phyloP scores from a whole-genome alignment of 2,329 filamentous ascomycete species.

The Cyclaneusma minus region DNA sequence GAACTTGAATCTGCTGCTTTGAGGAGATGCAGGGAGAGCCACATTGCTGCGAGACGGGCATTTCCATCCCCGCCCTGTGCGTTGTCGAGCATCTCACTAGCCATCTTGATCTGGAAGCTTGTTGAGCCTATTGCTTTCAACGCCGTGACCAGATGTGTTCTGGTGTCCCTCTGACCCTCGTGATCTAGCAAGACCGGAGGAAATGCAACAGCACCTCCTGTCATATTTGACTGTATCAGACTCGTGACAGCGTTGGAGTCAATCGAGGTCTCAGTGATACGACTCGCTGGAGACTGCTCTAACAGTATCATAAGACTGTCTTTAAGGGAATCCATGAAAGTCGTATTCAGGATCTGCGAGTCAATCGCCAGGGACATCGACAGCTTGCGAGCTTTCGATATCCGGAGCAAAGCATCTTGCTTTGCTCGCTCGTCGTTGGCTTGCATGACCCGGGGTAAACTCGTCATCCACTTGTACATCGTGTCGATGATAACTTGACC shows the following conservation, averaged over 20 bases:
- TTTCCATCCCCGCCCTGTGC: constrained; percentile 41
- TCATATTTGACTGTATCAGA: constrained; percentile 1
- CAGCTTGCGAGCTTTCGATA: constrained; percentile 58
- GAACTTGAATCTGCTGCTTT: constrained; percentile 36
- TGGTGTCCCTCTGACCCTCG: constrained; percentile 50
- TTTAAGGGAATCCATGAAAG: constrained; percentile 51
- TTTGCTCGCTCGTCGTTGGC: constrained; percentile 69
- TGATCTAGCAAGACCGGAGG: constrained; percentile 44
- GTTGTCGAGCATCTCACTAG: constrained; percentile 48
- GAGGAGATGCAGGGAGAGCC: constrained; percentile 62
- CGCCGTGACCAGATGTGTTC: constrained; percentile 40
- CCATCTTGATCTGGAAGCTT: constrained; percentile 43
- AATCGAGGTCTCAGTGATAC: constrained; percentile 15
- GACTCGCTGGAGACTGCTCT: constrained; percentile 7
- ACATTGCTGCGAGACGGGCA: constrained; percentile 55
- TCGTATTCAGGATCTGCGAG: constrained; percentile 50
- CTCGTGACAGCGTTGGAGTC: constrained; percentile 5
- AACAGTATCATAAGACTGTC: constrained; percentile 67
- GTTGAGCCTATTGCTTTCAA: constrained; percentile 38
- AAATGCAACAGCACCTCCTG: constrained; percentile 18
- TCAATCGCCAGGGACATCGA: constrained; percentile 47
- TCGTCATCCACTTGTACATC: constrained; percentile 67
- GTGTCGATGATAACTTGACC: constrained; percentile 50
- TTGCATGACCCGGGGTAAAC: constrained; percentile 71
- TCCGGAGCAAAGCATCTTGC: constrained; percentile 53